Evolutionary conservation across 2,329 filamentous ascomycete species (phyloP).

Genomic region (Penicillium sp.): DNA sequence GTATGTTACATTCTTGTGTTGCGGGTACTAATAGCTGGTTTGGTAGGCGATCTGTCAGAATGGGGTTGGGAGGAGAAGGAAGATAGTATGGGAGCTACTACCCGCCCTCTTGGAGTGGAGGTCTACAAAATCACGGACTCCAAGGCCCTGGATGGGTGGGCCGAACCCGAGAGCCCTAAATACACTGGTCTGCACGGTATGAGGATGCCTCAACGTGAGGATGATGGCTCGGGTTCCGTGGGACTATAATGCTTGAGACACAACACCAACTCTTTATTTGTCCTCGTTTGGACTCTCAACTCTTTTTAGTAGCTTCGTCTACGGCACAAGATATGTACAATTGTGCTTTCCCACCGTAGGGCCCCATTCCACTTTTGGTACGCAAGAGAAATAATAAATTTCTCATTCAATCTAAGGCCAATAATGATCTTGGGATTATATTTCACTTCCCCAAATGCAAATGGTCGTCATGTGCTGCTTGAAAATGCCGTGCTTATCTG

Average conservation of each 20-base stretch:
- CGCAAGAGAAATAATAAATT: not conserved
- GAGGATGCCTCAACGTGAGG: slow-evolving; percentile 49
- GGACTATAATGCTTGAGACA: slow-evolving; percentile 28
- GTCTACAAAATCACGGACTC: slow-evolving; percentile 68
- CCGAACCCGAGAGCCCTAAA: slow-evolving; percentile 60
- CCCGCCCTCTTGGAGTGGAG: slow-evolving; percentile 76
- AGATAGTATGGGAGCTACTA: slow-evolving; percentile 64
- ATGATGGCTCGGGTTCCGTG: slow-evolving; percentile 32
- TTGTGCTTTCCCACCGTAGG: not conserved
- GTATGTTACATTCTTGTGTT: not conserved
- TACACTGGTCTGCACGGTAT: slow-evolving; percentile 73
- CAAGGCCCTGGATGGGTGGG: slow-evolving; percentile 65
- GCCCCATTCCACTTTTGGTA: not conserved
- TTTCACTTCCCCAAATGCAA: not conserved
- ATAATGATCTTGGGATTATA: not conserved
- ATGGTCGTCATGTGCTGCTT: not conserved
- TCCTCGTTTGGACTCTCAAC: not conserved
- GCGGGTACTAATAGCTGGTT: slow-evolving; percentile 22
- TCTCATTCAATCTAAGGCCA: not conserved
- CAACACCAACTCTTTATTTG: not conserved
- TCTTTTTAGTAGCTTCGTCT: not conserved
- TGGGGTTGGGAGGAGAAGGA: slow-evolving; percentile 75
- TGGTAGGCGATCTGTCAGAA: slow-evolving; percentile 69
- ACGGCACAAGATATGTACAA: not conserved
- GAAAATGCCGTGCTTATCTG: not conserved